These are phyloP conservation scores for Endothia cerciana DNA, from an alignment of 2,329 filamentous ascomycete species.

Conservation along the genomic window DNA sequence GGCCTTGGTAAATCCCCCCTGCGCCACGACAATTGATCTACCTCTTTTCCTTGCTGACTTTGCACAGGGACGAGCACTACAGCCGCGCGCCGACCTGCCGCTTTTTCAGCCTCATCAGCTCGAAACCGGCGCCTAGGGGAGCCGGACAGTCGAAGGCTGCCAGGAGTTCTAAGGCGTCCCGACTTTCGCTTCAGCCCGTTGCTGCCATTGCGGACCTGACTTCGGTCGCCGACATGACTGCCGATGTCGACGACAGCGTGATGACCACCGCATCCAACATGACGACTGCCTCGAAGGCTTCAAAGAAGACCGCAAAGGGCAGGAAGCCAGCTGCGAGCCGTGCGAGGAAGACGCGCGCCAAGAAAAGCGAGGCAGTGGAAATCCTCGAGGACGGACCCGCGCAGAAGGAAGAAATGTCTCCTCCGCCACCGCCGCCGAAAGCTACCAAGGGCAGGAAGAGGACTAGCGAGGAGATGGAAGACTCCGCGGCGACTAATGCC, in stretches of 20 bases:
- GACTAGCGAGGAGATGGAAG: constrained; percentile 61
- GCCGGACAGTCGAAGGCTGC: constrained; percentile 56
- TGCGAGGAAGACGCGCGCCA: constrained; percentile 49
- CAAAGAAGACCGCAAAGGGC: constrained; percentile 52
- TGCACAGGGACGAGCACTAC: constrained; percentile 77
- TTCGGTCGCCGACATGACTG: constrained; percentile 52
- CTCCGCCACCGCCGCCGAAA: constrained; percentile 44
- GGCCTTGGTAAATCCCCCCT: constrained; percentile 69
- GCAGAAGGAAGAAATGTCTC: constrained; percentile 37
- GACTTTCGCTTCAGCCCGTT: constrained; percentile 63
- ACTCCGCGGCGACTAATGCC: constrained; percentile 45
- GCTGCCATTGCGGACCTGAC: constrained; percentile 53
- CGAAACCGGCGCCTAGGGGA: constrained; percentile 61
- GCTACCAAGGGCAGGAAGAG: constrained; percentile 63
- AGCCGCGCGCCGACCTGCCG: constrained; percentile 77
- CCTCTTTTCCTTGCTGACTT: constrained; percentile 33
- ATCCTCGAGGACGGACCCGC: constrained; percentile 43
- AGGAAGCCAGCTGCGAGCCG: constrained; percentile 60
- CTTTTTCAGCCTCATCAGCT: constrained; percentile 75
- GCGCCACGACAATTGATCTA: not conserved
- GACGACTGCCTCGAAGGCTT: constrained; percentile 50
- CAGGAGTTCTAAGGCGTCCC: constrained; percentile 70
- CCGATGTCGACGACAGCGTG: constrained; percentile 61
- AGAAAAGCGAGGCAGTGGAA: constrained; percentile 60
- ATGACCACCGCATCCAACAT: constrained; percentile 63